Evolutionary conservation across 148 eudicot species (phyloP).

Genomic region (Chenopodium formosanum): DNA sequence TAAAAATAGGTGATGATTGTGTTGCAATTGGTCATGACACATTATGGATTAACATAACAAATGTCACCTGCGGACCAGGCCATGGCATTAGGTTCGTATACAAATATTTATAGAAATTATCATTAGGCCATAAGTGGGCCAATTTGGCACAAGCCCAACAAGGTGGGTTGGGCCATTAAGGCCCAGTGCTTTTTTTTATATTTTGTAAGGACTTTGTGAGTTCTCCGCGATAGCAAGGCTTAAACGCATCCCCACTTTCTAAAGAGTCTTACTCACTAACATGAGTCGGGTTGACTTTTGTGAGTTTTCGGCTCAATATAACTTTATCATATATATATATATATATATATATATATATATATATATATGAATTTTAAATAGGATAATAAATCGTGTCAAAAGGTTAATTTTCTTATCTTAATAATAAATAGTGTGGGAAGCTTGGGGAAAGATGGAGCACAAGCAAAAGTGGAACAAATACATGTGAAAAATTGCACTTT

Average conservation of each 20-base stretch:
- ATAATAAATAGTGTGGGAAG: slow-evolving; percentile 45
- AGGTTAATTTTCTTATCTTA: neutral
- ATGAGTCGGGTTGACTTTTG: no score
- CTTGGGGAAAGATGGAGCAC: slow-evolving; percentile 41
- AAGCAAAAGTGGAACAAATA: slow-evolving; percentile 37
- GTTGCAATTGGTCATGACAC: slow-evolving; percentile 34
- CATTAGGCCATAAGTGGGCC: no score
- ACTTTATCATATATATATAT: no score
- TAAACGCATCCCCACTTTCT: no score
- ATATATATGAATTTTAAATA: no score
- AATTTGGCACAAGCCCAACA: no score
- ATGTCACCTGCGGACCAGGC: slow-evolving; percentile 48
- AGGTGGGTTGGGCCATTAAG: neutral
- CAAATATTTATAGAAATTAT: neutral
- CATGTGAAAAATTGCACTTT: slow-evolving; percentile 41
- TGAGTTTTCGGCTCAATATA: no score
- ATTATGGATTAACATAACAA: slow-evolving; percentile 26
- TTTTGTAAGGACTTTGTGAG: no score
- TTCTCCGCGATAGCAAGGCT: no score
- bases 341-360: no score
- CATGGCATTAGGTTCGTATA: slow-evolving; percentile 53
- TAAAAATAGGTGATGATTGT: slow-evolving; percentile 50
- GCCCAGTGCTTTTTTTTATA: neutral
- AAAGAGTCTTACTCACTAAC: no score
- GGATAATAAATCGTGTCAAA: neutral